Conservation (phyloP, 1,284 basidiomycete genomes). For the Ganoderma multipileum region DNA sequence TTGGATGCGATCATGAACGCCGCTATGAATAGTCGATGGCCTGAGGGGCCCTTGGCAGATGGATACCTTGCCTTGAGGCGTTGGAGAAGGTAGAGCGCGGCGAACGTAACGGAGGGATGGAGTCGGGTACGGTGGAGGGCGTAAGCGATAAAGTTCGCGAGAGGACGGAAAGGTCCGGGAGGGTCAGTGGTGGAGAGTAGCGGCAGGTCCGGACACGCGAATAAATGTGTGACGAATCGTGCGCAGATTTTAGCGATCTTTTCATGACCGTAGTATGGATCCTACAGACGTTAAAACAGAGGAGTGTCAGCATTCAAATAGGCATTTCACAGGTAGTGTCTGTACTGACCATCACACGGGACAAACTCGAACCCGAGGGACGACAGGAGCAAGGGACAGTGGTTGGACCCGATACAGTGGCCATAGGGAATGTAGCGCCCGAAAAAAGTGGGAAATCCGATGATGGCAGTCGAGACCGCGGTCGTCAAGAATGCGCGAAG, state of each 20-base stretch:
- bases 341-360: not conserved
- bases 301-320: not conserved
- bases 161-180: conserved; percentile 57
- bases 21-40: conserved; percentile 90
- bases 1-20: conserved; percentile 94
- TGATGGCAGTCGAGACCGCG: not conserved
- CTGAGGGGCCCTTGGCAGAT: conserved; percentile 91
- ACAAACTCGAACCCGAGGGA: not conserved
- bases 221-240: conserved; percentile 82
- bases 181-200: conserved; percentile 43
- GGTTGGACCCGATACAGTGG: not conserved
- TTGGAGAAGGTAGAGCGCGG: conserved; percentile 85
- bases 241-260: conserved; percentile 66
- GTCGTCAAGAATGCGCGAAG: not conserved
- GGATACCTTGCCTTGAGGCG: conserved; percentile 92
- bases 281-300: conserved; percentile 34
- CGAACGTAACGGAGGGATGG: conserved; percentile 83
- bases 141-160: conserved; percentile 89
- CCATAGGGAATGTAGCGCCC: not conserved
- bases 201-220: conserved; percentile 71
- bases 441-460: not conserved
- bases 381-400: not conserved
- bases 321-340: not conserved
- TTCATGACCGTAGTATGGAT: conserved; percentile 86
- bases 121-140: conserved; percentile 89